Evolutionary conservation across 2,329 filamentous ascomycete species (phyloP).

Genomic region (Hyphodiscus sp.): DNA sequence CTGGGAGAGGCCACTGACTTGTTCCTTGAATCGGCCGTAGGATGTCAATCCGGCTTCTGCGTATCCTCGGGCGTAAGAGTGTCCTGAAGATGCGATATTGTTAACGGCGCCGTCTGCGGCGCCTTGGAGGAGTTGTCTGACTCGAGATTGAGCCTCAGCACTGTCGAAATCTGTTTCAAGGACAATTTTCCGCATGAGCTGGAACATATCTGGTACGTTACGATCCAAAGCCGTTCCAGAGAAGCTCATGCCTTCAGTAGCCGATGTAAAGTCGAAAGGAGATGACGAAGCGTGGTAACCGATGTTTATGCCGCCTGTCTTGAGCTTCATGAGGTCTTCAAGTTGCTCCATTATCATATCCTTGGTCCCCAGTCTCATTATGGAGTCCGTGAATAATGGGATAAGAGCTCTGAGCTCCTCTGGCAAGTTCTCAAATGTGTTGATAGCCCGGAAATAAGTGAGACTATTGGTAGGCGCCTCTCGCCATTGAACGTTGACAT

Average conservation of each 20-base stretch:
- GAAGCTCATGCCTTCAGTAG: conserved; percentile 76
- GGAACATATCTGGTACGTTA: conserved; percentile 87
- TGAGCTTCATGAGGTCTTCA: conserved; percentile 92
- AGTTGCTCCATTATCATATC: conserved; percentile 87
- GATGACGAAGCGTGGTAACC: conserved; percentile 78
- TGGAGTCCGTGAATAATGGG: conserved; percentile 83
- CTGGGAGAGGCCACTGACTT: conserved; percentile 85
- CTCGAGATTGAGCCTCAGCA: conserved; percentile 71
- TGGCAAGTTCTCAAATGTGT: conserved; percentile 70
- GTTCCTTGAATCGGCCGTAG: conserved; percentile 68
- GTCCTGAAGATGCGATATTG: conserved; percentile 83
- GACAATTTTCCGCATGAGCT: conserved; percentile 73
- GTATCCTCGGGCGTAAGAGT: conserved; percentile 77
- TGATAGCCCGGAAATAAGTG: conserved; percentile 91
- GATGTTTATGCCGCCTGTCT: conserved; percentile 84
- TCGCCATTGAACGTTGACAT: conserved; percentile 76
- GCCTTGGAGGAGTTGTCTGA: conserved; percentile 79
- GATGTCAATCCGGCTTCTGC: conserved; percentile 74
- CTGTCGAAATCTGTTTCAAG: conserved; percentile 86
- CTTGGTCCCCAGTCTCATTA: conserved; percentile 89
- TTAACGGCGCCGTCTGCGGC: conserved; percentile 87
- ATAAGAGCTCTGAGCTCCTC: conserved; percentile 79
- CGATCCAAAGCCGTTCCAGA: conserved; percentile 83
- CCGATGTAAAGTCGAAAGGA: conserved; percentile 62
- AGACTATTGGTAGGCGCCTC: conserved; percentile 92